phyloP scores from a whole-genome alignment of 176 grass and related monocot genomes.

The Zoysia pacifica region DNA sequence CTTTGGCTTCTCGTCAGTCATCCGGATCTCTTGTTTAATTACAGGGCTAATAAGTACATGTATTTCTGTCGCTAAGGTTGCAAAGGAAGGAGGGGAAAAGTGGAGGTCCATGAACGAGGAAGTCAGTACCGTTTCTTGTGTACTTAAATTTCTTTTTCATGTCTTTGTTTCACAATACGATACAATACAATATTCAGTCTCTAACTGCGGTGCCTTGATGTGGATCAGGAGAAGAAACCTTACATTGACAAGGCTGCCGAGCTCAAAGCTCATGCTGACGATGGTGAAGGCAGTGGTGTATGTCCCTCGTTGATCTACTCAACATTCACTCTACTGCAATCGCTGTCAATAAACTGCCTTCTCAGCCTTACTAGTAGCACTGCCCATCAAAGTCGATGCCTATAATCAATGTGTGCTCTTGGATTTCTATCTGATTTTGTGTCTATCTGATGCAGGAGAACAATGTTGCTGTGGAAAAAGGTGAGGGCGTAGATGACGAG shows the following conservation, averaged over 20 bases:
- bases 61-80: conserved; percentile 37
- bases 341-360: too few species aligned
- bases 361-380: not conserved
- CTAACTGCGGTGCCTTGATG: not conserved
- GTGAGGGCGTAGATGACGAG: not conserved
- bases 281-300: conserved; percentile 60
- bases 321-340: too few species aligned
- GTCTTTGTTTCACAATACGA: not conserved
- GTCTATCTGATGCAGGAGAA: conserved; percentile 31
- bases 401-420: not conserved
- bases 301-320: not conserved
- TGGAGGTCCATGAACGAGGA: conserved; percentile 81
- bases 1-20: not conserved
- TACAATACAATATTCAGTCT: not conserved
- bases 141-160: not conserved
- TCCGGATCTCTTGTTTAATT: not conserved
- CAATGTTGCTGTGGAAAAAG: not conserved
- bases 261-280: conserved; percentile 57
- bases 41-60: not conserved
- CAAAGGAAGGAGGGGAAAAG: conserved; percentile 80
- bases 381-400: not conserved
- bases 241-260: conserved; percentile 67
- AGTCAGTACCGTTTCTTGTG: conserved; percentile 25
- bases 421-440: not conserved
- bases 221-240: conserved; percentile 72